These are phyloP conservation scores for Diutina neorugosa DNA, from an alignment of 1,139 yeast species.

Conservation along the genomic window DNA sequence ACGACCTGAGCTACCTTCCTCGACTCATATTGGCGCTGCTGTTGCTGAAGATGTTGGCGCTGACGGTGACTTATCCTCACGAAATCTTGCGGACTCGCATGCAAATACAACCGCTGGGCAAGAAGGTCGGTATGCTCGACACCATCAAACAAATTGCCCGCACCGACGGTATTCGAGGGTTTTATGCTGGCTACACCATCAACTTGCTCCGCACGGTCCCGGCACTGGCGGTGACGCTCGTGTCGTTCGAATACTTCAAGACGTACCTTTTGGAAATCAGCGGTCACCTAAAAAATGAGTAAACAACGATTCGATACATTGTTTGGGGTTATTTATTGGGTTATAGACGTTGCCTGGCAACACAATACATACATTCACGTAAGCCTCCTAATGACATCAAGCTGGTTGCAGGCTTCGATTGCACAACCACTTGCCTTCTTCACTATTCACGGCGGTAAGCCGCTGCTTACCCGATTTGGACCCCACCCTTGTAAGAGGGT, in stretches of 20 bases:
- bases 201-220: constrained; percentile 89
- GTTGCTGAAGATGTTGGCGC: constrained; percentile 78
- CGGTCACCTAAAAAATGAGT: constrained; percentile 12
- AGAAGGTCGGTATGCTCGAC: constrained; percentile 12
- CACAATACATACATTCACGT: not conserved
- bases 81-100: constrained; percentile 87
- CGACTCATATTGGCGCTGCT: constrained; percentile 57
- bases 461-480: no score
- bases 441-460: no score
- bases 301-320: not conserved
- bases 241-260: constrained; percentile 84
- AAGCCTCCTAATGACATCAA: not conserved
- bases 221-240: constrained; percentile 85
- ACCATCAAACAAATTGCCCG: constrained; percentile 35
- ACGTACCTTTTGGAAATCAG: constrained; percentile 36
- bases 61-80: constrained; percentile 87
- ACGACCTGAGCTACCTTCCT: constrained; percentile 19
- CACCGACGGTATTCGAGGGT: constrained; percentile 72
- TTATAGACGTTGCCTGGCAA: not conserved
- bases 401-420: not conserved
- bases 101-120: constrained; percentile 39
- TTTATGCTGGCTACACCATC: constrained; percentile 81
- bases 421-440: not conserved
- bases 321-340: not conserved
- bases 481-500: no score